Evolutionary conservation across 805 yeast genomes (phyloP).

Genomic region (Candida koratica): DNA sequence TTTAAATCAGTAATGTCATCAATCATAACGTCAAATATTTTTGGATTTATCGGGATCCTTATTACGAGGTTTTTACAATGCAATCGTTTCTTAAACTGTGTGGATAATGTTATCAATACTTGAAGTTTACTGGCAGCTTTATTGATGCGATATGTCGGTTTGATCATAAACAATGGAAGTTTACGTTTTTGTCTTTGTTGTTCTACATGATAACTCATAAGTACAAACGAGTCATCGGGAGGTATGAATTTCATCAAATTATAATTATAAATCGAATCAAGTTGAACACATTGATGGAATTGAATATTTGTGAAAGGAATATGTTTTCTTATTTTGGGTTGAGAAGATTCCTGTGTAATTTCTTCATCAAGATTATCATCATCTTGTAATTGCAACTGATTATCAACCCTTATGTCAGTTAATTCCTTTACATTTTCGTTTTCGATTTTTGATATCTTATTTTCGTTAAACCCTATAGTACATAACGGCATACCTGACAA

Average conservation of each 20-base stretch:
- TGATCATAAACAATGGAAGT: conserved; percentile 43
- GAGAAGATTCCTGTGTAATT: not conserved
- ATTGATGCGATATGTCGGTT: conserved; percentile 31
- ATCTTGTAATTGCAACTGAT: conserved; percentile 6
- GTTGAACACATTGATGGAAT: conserved; percentile 67
- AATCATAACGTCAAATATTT: conserved; percentile 22
- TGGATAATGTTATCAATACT: conserved; percentile 30
- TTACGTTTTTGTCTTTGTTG: conserved; percentile 34
- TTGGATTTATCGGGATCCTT: conserved; percentile 33
- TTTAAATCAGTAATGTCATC: conserved; percentile 40
- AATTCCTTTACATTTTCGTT: conserved; percentile 1
- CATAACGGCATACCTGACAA: conserved; percentile 45
- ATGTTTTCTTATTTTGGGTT: conserved; percentile 7
- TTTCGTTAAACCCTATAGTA: conserved; percentile 39
- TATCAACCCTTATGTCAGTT: not conserved
- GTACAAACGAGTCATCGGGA: conserved; percentile 57
- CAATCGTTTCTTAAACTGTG: conserved; percentile 33
- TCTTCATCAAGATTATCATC: conserved; percentile 12
- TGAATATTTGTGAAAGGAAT: conserved; percentile 38
- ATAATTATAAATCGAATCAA: conserved; percentile 60
- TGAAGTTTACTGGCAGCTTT: conserved; percentile 24
- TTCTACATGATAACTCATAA: conserved; percentile 41
- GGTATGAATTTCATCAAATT: conserved; percentile 78
- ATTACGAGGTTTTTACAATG: conserved; percentile 30
- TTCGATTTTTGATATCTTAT: conserved; percentile 26